Evolutionary conservation across 768 basidiomycete genomes (phyloP).

Genomic region (Leccinum sublutescens): DNA sequence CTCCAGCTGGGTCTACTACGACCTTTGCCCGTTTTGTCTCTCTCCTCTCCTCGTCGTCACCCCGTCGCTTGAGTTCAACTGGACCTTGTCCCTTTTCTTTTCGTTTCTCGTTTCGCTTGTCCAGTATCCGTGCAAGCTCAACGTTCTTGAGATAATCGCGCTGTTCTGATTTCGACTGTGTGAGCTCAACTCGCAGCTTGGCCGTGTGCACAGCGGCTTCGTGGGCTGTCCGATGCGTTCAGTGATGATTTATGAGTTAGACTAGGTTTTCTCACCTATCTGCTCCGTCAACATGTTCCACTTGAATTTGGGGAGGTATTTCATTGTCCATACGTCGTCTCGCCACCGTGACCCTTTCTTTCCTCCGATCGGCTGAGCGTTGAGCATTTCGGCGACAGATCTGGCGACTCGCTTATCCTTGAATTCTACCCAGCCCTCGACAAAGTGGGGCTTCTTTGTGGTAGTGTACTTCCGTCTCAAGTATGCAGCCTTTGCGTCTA

Average conservation of each 20-base stretch:
- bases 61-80: conserved; percentile 21
- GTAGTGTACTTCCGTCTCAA: conserved; percentile 76
- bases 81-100: conserved; percentile 56
- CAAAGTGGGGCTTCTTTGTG: conserved; percentile 84
- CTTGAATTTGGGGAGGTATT: conserved; percentile 95
- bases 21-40: conserved; percentile 17
- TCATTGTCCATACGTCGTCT: conserved; percentile 99
- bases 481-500: conserved; percentile 88
- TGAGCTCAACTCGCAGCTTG: conserved; percentile 86
- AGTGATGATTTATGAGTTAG: conserved; percentile 5
- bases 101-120: conserved; percentile 74
- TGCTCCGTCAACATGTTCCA: conserved; percentile 99
- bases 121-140: conserved; percentile 82
- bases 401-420: conserved; percentile 90
- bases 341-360: conserved; percentile 89
- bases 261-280: conserved; percentile 68
- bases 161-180: conserved; percentile 86
- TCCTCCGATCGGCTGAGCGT: conserved; percentile 92
- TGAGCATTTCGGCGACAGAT: conserved; percentile 90
- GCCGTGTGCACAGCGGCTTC: conserved; percentile 88
- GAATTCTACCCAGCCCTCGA: conserved; percentile 99
- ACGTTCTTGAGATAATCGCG: conserved; percentile 92
- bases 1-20: conserved; percentile 5
- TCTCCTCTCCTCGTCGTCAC: conserved; percentile 7
- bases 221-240: conserved; percentile 57